Evolutionary conservation across 768 basidiomycete species (phyloP).

Genomic region (Suillus hirtellus): DNA sequence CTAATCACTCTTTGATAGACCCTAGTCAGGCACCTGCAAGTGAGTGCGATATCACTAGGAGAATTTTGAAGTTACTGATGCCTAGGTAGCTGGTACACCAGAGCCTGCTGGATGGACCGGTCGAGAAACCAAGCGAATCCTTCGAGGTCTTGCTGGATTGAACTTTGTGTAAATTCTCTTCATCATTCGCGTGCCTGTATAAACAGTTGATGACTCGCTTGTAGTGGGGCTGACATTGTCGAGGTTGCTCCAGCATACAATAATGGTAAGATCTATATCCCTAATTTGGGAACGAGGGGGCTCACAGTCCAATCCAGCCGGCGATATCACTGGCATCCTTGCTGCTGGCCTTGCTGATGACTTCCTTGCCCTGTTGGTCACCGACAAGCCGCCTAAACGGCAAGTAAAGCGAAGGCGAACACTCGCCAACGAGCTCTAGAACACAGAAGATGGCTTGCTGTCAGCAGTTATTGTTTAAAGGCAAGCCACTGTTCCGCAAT

Average conservation of each 20-base stretch:
- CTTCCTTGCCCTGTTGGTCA: conserved; percentile 61
- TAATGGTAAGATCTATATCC: conserved; percentile 45
- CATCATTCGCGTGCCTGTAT: background rate
- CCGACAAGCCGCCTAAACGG: conserved; percentile 38
- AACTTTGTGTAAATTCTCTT: conserved; percentile 59
- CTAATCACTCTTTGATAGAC: conserved; percentile 36
- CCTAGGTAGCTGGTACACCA: conserved; percentile 63
- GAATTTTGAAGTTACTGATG: background rate
- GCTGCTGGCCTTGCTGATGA: conserved; percentile 72
- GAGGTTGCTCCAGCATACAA: conserved; percentile 79
- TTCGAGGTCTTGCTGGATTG: conserved; percentile 69
- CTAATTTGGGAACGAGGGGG: background rate
- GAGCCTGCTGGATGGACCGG: conserved; percentile 80
- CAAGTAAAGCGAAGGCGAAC: conserved; percentile 21
- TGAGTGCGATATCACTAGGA: conserved; percentile 29
- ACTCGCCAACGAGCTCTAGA: conserved; percentile 31
- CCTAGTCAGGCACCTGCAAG: conserved; percentile 74
- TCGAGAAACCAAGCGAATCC: conserved; percentile 70
- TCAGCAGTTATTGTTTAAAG: background rate
- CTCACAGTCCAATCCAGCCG: conserved; percentile 35
- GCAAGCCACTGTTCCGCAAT: conserved; percentile 8
- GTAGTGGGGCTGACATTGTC: conserved; percentile 71
- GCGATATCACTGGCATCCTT: conserved; percentile 64
- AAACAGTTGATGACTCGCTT: background rate
- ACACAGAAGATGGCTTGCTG: background rate